These are phyloP conservation scores for Stachybotrys echinatus DNA, from an alignment of 2,329 filamentous ascomycete genomes.

Conservation along the genomic window DNA sequence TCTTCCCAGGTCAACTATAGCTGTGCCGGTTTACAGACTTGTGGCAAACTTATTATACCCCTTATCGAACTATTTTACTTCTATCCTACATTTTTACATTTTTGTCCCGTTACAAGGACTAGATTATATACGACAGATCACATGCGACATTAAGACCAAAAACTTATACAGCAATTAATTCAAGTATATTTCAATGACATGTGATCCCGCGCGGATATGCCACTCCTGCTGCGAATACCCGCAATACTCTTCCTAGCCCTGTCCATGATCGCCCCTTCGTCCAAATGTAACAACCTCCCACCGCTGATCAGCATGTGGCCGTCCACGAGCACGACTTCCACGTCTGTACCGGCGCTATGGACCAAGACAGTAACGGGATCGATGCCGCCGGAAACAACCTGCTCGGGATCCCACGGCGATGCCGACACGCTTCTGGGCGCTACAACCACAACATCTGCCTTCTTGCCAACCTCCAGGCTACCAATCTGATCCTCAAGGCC, in stretches of 20 bases:
- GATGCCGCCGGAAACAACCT: conserved; percentile 2
- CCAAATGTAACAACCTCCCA: not conserved
- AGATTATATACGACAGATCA: no score
- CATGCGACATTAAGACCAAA: no score
- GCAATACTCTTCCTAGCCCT: not conserved
- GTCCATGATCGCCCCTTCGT: not conserved
- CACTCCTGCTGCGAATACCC: not conserved
- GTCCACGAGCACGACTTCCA: conserved; percentile 3
- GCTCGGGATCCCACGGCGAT: conserved; percentile 4
- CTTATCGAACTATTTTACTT: no score
- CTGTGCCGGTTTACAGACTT: no score
- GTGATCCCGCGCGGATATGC: not conserved
- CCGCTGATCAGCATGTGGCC: conserved; percentile 1
- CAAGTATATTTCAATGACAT: not conserved
- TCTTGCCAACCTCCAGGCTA: conserved; percentile 35
- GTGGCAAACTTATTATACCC: no score
- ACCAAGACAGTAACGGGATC: conserved; percentile 3
- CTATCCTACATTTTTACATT: no score
- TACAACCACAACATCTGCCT: conserved; percentile 31
- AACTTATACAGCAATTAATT: not conserved
- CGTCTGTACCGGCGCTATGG: conserved; percentile 1
- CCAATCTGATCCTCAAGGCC: conserved; percentile 33
- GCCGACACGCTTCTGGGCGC: not conserved
- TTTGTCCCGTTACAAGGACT: no score
- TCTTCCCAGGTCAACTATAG: not conserved